Percentiles rank a stretch among this genome's conserved stretches.
phyloP scores from a whole-genome alignment of 495 filamentous ascomycete species.

The Saxispiralis lemnorum region DNA sequence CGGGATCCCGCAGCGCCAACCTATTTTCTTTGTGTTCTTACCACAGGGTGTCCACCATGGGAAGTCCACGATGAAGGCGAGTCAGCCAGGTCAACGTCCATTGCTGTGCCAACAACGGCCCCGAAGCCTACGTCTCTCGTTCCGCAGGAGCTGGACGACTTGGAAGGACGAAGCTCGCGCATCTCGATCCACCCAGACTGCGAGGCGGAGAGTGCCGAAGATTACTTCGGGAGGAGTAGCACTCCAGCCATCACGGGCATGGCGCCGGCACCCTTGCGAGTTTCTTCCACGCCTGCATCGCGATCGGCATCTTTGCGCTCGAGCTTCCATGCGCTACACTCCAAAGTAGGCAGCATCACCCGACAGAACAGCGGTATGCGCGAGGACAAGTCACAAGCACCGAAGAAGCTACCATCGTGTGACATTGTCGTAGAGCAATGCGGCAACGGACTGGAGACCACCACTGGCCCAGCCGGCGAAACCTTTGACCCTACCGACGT shows the following conservation, averaged over 20 bases:
- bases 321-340: slow-evolving; percentile 11
- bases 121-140: slow-evolving; percentile 3
- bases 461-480: neutral
- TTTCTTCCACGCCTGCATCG: slow-evolving; percentile 9
- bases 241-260: neutral
- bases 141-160: neutral
- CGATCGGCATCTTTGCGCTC: slow-evolving; percentile 9
- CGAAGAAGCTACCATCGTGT: slow-evolving; percentile 14
- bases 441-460: neutral
- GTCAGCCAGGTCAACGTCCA: neutral
- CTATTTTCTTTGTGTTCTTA: slow-evolving; percentile 24
- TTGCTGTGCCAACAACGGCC: neutral
- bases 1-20: slow-evolving; percentile 17
- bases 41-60: neutral
- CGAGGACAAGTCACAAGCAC: neutral
- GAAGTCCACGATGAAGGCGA: neutral
- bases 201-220: slow-evolving; percentile 17
- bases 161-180: neutral
- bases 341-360: slow-evolving; percentile 7
- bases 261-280: slow-evolving; percentile 14
- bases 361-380: slow-evolving; percentile 15
- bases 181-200: slow-evolving; percentile 25
- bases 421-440: slow-evolving; percentile 3
- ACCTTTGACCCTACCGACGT: neutral
- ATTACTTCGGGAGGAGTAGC: slow-evolving; percentile 13